Conservation (phyloP, 129 eudicot species). For the Pittosporum tobira region DNA sequence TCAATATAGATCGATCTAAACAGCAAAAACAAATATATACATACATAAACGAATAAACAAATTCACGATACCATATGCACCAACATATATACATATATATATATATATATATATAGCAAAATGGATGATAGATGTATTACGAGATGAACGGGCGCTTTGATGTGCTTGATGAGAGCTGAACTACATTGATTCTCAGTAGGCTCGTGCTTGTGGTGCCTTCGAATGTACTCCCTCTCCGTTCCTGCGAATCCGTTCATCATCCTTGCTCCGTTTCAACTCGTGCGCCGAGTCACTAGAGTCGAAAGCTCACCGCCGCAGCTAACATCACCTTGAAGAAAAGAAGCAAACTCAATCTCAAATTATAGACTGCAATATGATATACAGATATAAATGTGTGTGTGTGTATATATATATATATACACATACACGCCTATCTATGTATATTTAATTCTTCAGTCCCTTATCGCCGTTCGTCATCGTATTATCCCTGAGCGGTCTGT, state of each 20-base stretch:
- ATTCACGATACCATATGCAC: background rate
- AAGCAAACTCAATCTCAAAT: too few relatives aligned
- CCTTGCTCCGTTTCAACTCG: background rate
- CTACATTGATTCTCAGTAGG: constrained; percentile 51
- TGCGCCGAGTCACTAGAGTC: constrained; percentile 2
- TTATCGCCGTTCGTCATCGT: constrained; percentile 4
- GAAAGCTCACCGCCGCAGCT: background rate
- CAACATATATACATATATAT: background rate
- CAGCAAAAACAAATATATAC: background rate
- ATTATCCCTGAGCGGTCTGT: background rate
- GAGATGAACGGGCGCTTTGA: constrained; percentile 71
- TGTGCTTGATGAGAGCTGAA: constrained; percentile 51
- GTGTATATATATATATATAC: background rate
- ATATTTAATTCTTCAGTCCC: background rate
- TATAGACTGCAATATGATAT: too few relatives aligned
- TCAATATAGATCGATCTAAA: constrained; percentile 8
- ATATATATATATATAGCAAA: background rate
- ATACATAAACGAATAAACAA: background rate
- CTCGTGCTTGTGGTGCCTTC: constrained; percentile 42
- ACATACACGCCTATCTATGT: background rate
- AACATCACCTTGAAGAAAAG: too few relatives aligned
- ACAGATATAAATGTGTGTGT: background rate
- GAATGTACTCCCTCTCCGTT: constrained; percentile 44
- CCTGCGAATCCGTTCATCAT: constrained; percentile 25
- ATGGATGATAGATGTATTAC: constrained; percentile 15